Percentiles rank a stretch among this genome's conserved stretches.
These are phyloP conservation scores for Sanguinoderma infundibulare DNA, from an alignment of 1,284 basidiomycete species.

Conservation along the genomic window DNA sequence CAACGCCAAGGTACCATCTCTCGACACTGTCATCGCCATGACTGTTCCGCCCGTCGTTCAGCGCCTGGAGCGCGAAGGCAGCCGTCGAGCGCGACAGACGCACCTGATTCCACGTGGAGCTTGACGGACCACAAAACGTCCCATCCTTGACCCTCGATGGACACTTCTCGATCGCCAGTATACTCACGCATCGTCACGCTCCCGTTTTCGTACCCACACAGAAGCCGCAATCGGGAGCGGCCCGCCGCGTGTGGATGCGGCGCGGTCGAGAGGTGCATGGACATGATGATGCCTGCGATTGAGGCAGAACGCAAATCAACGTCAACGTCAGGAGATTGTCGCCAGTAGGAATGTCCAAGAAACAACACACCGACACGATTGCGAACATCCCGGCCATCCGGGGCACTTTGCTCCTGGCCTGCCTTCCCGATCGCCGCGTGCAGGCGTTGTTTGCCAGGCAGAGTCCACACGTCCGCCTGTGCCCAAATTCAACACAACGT, in stretches of 20 bases:
- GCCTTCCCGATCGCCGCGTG: conserved; percentile 81
- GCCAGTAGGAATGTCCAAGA: neutral
- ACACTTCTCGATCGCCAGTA: conserved; percentile 44
- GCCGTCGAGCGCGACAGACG: conserved; percentile 29
- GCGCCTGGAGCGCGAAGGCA: neutral
- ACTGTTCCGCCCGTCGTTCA: conserved; percentile 49
- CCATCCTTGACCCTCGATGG: conserved; percentile 79
- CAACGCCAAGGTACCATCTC: conserved; percentile 63
- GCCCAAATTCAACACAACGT: neutral
- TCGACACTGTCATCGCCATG: conserved; percentile 82
- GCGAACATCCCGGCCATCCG: conserved; percentile 47
- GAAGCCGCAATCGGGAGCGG: conserved; percentile 51
- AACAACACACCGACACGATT: conserved; percentile 37
- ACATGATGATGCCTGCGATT: conserved; percentile 81
- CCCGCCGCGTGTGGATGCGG: conserved; percentile 36
- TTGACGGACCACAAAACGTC: conserved; percentile 69
- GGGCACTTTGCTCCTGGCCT: conserved; percentile 34
- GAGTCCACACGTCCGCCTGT: conserved; percentile 81
- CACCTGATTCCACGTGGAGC: conserved; percentile 81
- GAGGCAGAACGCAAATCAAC: neutral
- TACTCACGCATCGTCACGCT: conserved; percentile 69
- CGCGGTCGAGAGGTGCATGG: conserved; percentile 67
- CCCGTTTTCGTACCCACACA: conserved; percentile 85
- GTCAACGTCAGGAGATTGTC: neutral
- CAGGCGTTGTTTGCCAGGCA: conserved; percentile 66